A percentile compares a stretch with the other conserved stretches of the same genome.
Conservation (phyloP, 352 stramenopile species). For the Globisporangium megalacanthum region DNA sequence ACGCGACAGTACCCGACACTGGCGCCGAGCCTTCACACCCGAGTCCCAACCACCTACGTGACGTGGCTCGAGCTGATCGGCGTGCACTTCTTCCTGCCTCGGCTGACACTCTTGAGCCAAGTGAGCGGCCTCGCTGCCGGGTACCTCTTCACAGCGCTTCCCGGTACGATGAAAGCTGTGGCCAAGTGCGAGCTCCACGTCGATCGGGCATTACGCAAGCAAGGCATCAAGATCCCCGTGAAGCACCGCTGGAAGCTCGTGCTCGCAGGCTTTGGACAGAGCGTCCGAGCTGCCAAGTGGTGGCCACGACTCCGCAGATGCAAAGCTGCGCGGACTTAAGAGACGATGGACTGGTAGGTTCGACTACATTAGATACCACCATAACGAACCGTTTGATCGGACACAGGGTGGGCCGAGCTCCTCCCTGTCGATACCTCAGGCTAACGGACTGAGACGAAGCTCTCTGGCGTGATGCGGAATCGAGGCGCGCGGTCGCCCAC, state of each 20-base stretch:
- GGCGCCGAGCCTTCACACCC: constrained; percentile 14
- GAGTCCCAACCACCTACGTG: constrained; percentile 32
- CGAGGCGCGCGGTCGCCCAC: constrained; percentile 7
- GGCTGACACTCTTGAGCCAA: constrained; percentile 45
- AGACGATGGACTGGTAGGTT: no score
- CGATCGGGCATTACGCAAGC: constrained; percentile 6
- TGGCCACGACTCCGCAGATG: constrained; percentile 5
- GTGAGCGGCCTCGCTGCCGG: constrained; percentile 45
- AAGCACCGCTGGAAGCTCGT: constrained; percentile 14
- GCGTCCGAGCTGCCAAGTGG: constrained; percentile 7
- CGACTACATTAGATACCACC: no score
- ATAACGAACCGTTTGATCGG: no score
- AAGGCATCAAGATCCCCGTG: constrained; percentile 10
- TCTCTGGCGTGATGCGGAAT: constrained; percentile 38
- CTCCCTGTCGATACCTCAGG: neutral
- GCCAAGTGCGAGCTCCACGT: constrained; percentile 1
- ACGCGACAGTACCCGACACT: constrained; percentile 25
- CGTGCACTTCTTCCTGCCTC: constrained; percentile 37
- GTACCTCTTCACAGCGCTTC: constrained; percentile 10
- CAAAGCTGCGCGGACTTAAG: neutral
- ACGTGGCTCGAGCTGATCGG: constrained; percentile 54
- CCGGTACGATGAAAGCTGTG: constrained; percentile 7
- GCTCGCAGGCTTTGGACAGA: constrained; percentile 4
- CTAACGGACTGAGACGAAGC: constrained; percentile 19
- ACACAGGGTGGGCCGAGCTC: neutral